Base-by-base conservation (phyloP, 2,329 filamentous ascomycete species). In the Aspergillus terreus region DNA sequence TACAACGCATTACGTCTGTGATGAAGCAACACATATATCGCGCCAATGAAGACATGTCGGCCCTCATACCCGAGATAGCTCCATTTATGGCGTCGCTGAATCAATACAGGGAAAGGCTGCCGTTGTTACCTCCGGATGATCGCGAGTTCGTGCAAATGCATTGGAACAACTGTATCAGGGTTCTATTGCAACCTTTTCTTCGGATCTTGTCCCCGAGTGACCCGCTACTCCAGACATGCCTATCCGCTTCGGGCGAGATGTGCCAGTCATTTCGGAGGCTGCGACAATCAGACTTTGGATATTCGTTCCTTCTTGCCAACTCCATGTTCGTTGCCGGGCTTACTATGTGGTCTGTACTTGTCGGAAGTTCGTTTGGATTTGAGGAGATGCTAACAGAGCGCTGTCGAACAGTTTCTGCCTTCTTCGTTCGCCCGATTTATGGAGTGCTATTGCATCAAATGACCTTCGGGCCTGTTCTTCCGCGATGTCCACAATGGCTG, bases 261-360 rank as follows among this genome's bases (percentile, higher is more conserved):
- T 62, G 59, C 32, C 60, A 62, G 33, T 56, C 55, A 4, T 63
- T 63, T 33, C 61, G 61, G 43, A 92, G 92, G 66, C 91, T 96
- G 47, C 94, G 94, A 63, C 94, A 99, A 69, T 91, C 96, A 0
- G 94, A 97, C 76, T 96, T 96, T 63, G 97, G 82, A 69, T 97
- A 99, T 70, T 97, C 47, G 4, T 97, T 43, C 92, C 92, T 70
- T 96, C 92, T 1, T 65, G 92, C 92, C 76, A 99, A 97, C 77
- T 97, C 97, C 72, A 96, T 92, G 63, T 97, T 96, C 66, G 95
- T 86, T 55, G 94, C 86, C 58, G 95, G 90, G 72, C 96, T 94
- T 46, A 99, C 84, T 27, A 99, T 82, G 46, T 99, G 76, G 70
- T 99, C n/a, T 17, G 40, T 42, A 17, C 11, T 17, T 0, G 27